Conservation (phyloP, 1,284 basidiomycete species). For the Apiotrichum domesticum region DNA sequence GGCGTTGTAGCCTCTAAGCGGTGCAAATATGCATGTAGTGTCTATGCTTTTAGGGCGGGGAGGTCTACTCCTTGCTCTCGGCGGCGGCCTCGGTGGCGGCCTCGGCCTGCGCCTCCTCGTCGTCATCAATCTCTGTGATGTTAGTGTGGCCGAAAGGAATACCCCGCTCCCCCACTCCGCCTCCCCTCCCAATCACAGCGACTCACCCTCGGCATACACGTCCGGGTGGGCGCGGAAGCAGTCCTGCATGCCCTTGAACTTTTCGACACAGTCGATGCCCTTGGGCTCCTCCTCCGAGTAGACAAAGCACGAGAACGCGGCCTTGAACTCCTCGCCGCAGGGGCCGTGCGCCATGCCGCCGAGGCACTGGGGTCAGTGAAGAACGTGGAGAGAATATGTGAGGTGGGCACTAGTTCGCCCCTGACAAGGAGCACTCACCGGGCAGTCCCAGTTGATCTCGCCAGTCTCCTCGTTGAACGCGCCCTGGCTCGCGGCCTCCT, state of each 20-base stretch:
- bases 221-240: constrained; percentile 97
- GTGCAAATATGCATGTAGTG: constrained; percentile 7
- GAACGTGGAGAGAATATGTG: constrained; percentile 40
- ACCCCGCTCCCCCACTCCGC: no score
- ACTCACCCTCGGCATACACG: constrained; percentile 81
- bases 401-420: constrained; percentile 77
- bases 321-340: constrained; percentile 88
- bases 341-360: constrained; percentile 98
- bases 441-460: constrained; percentile 98
- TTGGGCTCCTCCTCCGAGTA: constrained; percentile 93
- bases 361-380: constrained; percentile 57
- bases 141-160: no score
- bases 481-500: constrained; percentile 35
- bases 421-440: constrained; percentile 60
- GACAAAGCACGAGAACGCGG: constrained; percentile 96
- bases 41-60: constrained; percentile 1
- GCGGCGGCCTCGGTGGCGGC: not conserved
- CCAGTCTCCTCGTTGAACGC: constrained; percentile 86
- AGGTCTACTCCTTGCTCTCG: not conserved
- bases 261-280: constrained; percentile 95
- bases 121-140: constrained; percentile 38
- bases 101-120: constrained; percentile 19
- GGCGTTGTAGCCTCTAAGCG: not conserved
- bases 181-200: no score
- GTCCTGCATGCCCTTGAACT: constrained; percentile 96